Conservation (phyloP, 768 basidiomycete genomes). For the Mycena pura region DNA sequence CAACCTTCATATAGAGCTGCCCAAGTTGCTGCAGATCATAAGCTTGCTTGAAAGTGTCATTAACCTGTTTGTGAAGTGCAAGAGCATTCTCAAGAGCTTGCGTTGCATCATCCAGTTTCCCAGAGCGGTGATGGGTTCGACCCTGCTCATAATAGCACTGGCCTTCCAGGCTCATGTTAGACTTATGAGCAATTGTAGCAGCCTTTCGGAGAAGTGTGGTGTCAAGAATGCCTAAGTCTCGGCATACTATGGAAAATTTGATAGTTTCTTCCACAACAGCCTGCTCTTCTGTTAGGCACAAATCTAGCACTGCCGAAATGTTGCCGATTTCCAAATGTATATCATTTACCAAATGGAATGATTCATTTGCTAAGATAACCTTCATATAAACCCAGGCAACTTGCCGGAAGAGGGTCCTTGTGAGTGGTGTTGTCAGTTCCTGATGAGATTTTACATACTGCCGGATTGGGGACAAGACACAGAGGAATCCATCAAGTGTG, state of each 20-base stretch:
- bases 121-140: too few relatives aligned
- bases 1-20: too few relatives aligned
- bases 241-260: not conserved
- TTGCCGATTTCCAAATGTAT: too few relatives aligned
- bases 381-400: not conserved
- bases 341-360: too few relatives aligned
- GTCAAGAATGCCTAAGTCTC: not conserved
- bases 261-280: not conserved
- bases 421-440: constrained; percentile 25
- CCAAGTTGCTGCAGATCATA: too few relatives aligned
- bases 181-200: not conserved
- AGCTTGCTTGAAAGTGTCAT: too few relatives aligned
- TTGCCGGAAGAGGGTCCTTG: not conserved
- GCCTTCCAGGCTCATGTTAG: not conserved
- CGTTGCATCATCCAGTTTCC: too few relatives aligned
- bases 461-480: constrained; percentile 38
- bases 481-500: constrained; percentile 19
- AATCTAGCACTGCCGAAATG: too few relatives aligned
- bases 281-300: too few relatives aligned
- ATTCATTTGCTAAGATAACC: not conserved
- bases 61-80: too few relatives aligned
- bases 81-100: too few relatives aligned
- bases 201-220: not conserved
- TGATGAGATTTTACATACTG: constrained; percentile 29
- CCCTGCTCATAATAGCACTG: too few relatives aligned